Evolutionary conservation across 208 protist species (phyloP).

Genomic region (Leishmania braziliensis): DNA sequence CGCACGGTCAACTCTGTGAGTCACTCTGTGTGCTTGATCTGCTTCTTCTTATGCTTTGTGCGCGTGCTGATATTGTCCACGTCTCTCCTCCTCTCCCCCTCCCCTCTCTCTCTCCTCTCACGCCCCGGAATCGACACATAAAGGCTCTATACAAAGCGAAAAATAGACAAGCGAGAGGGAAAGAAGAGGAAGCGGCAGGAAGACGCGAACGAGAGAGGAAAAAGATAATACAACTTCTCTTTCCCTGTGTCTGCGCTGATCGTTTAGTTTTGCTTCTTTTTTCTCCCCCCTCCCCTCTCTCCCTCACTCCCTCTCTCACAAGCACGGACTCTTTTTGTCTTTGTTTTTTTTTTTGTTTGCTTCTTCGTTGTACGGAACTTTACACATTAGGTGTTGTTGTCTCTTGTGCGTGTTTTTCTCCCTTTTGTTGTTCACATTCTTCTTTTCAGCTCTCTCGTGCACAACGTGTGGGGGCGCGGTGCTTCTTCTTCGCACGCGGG

Average conservation of each 20-base stretch:
- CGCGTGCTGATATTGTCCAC: neutral
- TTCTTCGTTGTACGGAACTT: too few relatives aligned
- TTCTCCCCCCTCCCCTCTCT: neutral
- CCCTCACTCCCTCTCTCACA: neutral
- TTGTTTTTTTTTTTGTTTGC: neutral
- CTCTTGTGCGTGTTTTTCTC: conserved; percentile 5
- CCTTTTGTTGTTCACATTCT: neutral
- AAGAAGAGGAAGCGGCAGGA: neutral
- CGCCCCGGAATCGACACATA: neutral
- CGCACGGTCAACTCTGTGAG: neutral
- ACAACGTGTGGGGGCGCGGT: too few relatives aligned
- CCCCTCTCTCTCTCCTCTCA: neutral
- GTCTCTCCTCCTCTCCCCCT: conserved; percentile 1
- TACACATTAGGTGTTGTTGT: too few relatives aligned
- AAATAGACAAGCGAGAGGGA: neutral
- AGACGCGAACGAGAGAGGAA: neutral
- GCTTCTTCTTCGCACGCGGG: too few relatives aligned
- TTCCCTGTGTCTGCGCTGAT: neutral
- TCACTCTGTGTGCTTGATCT: neutral
- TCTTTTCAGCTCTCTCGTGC: too few relatives aligned
- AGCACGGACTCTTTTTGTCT: neutral
- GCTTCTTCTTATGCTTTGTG: neutral
- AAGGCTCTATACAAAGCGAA: neutral
- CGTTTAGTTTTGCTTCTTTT: neutral
- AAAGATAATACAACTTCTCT: neutral